Base-by-base conservation (phyloP, 2,329 filamentous ascomycete genomes). In the Penicillium brevicompactum region DNA sequence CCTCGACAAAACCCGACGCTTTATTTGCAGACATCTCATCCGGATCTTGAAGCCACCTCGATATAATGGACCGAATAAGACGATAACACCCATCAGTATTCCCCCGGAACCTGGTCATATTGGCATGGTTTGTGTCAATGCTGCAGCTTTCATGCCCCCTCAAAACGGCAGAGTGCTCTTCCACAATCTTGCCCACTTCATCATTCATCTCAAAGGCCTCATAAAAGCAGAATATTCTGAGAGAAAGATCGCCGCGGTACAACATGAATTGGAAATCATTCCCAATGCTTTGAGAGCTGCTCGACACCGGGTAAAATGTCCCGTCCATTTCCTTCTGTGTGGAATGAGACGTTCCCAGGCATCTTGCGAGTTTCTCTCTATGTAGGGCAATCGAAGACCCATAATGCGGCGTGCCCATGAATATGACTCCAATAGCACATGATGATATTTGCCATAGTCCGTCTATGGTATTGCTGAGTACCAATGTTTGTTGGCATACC, bases 361-460 rank as follows among this genome's bases (percentile, higher is more conserved):
- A 40, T 4, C 30, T 54, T 0, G 48, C 49, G 9, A 59, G 46
- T 21, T 53, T 53, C 24, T 56, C 51, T 3, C 46, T 14, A 8
- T 53, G 46, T 2, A 27, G 43, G 1, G 57, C 57, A 5, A 58
- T 38, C 4, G 51, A 48, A 3, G 70, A 62, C 0, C 73, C 73
- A 7, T 63, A 57, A 50, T 76, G 72, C 1, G 72, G 72, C 34
- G 74, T 76, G 2, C 74, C 74, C 30, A 76, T 63, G 52, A 76
- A 76, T 2, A 66, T 51, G 41, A 76, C 69, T 3, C 67, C 72
- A 6, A 58, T 56, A 0, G 69, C 71, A 5, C 44, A 48, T 8
- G 51, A 48, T 0, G 52, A 51, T 21, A 54, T 54, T 3, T 14
- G 47, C 52, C 52, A 54, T 30, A 54, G 52, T 8, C 52, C 52